Base-by-base conservation (phyloP, 2,329 filamentous ascomycete species). In the Ascochyta rabiei region DNA sequence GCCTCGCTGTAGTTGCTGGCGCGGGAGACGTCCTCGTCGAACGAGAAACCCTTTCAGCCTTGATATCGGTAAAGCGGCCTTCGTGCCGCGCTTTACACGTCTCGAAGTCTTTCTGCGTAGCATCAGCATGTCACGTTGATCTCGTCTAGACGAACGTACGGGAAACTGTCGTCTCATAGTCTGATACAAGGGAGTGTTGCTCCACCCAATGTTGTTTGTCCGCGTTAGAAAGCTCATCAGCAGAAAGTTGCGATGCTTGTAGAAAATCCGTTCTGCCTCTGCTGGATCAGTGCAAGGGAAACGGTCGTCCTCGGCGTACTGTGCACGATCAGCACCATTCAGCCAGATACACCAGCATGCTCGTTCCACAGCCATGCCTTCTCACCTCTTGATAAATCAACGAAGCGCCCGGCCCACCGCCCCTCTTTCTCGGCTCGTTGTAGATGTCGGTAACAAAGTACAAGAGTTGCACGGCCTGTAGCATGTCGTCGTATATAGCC, bases 381-480 rank as follows among this genome's bases (percentile, higher is more conserved):
- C 62, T 70, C 67, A 63, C 70, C 64, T 74, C 70, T 58, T 70
- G 67, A 51, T 79, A 80, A 7, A 80, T 57, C 53, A 77, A 66
- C 21, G 69, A 62, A 5, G 76, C 70, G 18, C 63, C 75, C 8
- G 72, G 67, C 9, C 71, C 70, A 37, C 69, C 79, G 64, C 70
- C 76, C 33, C 67, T 73, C 48, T 73, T 77, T 44, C 68, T 66
- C 41, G 79, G 76, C 51, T 68, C 70, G 28, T 64, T 71, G 63
- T 89, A 87, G 9, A 83, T 79, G 48, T 86, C 83, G 35, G 84
- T 76, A 2, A 89, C 70, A 48, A 80, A 82, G 69, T 89, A 89
- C 61, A 90, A 83, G 18, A 90, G 74, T 8, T 80, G 78, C 12
- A 89, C 82, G 1, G 85, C 87, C 68, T 89, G 81, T 46, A 82